These are phyloP conservation scores for Phanerochaete sordida DNA, from an alignment of 768 basidiomycete genomes.

Conservation along the genomic window DNA sequence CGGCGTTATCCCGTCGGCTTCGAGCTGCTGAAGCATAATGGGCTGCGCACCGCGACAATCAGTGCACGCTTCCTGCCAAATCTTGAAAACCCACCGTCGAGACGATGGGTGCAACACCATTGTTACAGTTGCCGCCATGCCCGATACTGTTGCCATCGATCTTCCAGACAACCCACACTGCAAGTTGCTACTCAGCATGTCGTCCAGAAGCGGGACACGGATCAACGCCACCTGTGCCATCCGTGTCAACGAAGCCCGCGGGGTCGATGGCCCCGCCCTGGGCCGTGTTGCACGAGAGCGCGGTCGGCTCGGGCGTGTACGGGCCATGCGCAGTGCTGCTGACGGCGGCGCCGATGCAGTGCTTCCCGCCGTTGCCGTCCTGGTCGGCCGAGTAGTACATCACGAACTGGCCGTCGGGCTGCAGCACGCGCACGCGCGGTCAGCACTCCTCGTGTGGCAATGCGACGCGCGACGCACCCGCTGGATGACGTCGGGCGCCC, in stretches of 20 bases:
- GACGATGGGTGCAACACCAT: not conserved
- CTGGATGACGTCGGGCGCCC: slow-evolving; percentile 19
- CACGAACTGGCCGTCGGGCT: slow-evolving; percentile 13
- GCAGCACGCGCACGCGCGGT: not conserved
- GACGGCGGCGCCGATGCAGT: slow-evolving; percentile 28
- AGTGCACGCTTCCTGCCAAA: not conserved
- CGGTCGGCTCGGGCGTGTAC: slow-evolving; percentile 20
- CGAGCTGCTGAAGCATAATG: slow-evolving; percentile 27
- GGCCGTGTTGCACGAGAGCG: slow-evolving; percentile 22
- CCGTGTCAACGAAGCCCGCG: slow-evolving; percentile 22
- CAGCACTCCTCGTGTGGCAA: not conserved
- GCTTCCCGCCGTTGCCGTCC: slow-evolving; percentile 9
- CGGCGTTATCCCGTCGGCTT: slow-evolving; percentile 9
- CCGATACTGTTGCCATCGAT: slow-evolving; percentile 32
- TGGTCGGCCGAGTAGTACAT: slow-evolving; percentile 20
- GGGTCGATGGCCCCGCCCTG: slow-evolving; percentile 28
- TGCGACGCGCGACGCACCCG: not conserved
- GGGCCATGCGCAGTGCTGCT: slow-evolving; percentile 23
- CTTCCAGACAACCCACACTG: slow-evolving; percentile 27
- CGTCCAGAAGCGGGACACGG: too few species aligned
- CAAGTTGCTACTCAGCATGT: not conserved
- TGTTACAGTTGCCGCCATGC: slow-evolving; percentile 21
- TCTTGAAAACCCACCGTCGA: not conserved
- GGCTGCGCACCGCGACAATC: slow-evolving; percentile 4
- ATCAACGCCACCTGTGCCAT: slow-evolving; percentile 12